Conservation (phyloP, 1,139 yeast genomes). For the Kazachstania sp. region DNA sequence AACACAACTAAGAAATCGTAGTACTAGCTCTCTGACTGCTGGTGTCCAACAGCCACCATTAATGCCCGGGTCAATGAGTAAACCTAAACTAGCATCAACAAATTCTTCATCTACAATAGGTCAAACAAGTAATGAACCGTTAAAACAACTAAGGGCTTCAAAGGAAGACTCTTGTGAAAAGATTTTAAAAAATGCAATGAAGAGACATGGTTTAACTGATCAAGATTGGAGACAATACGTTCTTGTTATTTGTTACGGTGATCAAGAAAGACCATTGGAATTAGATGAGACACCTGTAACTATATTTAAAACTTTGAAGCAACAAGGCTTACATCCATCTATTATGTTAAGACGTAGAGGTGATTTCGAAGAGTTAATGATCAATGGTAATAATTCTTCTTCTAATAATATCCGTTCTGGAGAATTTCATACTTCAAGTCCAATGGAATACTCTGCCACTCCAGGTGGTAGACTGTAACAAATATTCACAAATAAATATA, state of each 20-base stretch:
- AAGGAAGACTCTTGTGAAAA: slow-evolving; percentile 89
- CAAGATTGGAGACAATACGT: slow-evolving; percentile 89
- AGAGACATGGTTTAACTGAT: slow-evolving; percentile 68
- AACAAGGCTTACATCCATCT: slow-evolving; percentile 82
- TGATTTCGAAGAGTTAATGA: slow-evolving; percentile 31
- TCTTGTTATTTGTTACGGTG: slow-evolving; percentile 82
- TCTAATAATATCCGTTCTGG: slow-evolving; percentile 14
- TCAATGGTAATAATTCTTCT: background rate
- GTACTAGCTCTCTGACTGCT: background rate
- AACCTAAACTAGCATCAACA: slow-evolving; percentile 8
- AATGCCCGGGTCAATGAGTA: background rate
- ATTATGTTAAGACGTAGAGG: slow-evolving; percentile 87
- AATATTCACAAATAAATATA: background rate
- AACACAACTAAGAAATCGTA: background rate
- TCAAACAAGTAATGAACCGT: slow-evolving; percentile 46
- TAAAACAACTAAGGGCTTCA: slow-evolving; percentile 78
- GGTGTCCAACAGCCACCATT: slow-evolving; percentile 1
- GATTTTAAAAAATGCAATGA: slow-evolving; percentile 83
- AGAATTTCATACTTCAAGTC: slow-evolving; percentile 19
- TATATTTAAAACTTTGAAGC: slow-evolving; percentile 81
- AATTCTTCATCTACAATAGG: slow-evolving; percentile 9
- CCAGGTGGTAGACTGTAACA: slow-evolving; percentile 11
- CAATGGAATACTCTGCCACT: slow-evolving; percentile 2
- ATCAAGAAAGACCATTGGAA: slow-evolving; percentile 75
- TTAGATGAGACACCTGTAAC: slow-evolving; percentile 83